phyloP scores from a whole-genome alignment of 2,329 filamentous ascomycete species.

The Helotiales sp. region DNA sequence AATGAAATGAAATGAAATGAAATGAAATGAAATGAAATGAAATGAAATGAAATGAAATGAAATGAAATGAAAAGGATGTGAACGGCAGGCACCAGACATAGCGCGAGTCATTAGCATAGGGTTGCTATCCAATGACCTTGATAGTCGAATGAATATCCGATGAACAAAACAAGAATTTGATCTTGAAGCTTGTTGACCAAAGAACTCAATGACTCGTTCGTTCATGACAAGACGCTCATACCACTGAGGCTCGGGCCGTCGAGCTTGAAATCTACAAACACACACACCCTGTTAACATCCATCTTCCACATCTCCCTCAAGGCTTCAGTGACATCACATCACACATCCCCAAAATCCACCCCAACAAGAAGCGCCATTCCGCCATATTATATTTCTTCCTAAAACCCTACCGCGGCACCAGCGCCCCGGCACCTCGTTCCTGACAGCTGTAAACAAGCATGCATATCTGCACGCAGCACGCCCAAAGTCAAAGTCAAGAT shows the following conservation, averaged over 20 bases:
- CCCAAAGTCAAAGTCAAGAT: not conserved
- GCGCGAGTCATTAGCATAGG: not conserved
- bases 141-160: not conserved
- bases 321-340: not conserved
- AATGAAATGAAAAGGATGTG: not conserved
- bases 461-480: no score
- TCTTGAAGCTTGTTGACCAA: not conserved
- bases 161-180: not conserved
- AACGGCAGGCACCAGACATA: not conserved
- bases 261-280: not conserved
- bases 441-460: slow-evolving; percentile 5
- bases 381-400: not conserved
- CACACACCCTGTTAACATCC: no score
- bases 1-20: not conserved
- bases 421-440: slow-evolving; percentile 1
- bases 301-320: not conserved
- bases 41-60: not conserved
- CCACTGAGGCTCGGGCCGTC: not conserved
- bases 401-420: not conserved
- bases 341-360: not conserved
- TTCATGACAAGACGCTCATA: not conserved
- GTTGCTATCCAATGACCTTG: not conserved
- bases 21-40: not conserved
- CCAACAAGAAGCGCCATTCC: no score
- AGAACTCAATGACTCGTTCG: not conserved